phyloP scores from a whole-genome alignment of 2,329 filamentous ascomycete genomes.

The Verruconis gallopava region DNA sequence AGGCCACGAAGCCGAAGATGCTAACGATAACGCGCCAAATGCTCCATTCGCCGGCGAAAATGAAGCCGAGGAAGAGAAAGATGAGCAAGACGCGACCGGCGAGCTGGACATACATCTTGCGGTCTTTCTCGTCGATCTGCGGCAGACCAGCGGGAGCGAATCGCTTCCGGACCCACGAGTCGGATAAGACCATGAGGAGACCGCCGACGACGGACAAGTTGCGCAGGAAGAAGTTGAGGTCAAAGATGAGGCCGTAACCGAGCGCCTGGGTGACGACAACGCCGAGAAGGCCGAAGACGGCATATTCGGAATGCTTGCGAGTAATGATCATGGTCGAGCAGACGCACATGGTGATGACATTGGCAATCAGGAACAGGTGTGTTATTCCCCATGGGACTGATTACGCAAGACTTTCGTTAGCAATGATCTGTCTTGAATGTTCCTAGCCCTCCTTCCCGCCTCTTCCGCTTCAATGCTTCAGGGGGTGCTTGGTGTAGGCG shows the following conservation, averaged over 20 bases:
- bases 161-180: constrained; percentile 95
- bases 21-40: constrained; percentile 79
- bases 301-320: constrained; percentile 86
- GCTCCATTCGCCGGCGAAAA: constrained; percentile 89
- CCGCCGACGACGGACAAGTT: constrained; percentile 96
- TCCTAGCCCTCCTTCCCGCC: no score
- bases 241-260: constrained; percentile 95
- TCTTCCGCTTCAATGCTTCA: not conserved
- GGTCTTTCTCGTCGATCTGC: constrained; percentile 93
- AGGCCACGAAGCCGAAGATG: constrained; percentile 74
- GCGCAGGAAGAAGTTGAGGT: constrained; percentile 99
- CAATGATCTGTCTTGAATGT: not conserved
- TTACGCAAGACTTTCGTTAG: not conserved
- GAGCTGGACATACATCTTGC: constrained; percentile 99
- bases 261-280: constrained; percentile 90
- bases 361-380: constrained; percentile 81
- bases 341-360: constrained; percentile 74
- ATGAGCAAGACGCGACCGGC: constrained; percentile 90
- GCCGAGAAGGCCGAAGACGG: constrained; percentile 75
- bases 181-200: constrained; percentile 92
- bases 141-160: constrained; percentile 93
- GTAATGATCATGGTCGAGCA: constrained; percentile 81
- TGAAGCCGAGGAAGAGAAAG: constrained; percentile 93
- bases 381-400: constrained; percentile 78
- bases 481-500: no score